Conservation (phyloP, 352 stramenopile genomes). For the Phytopythium montanum region DNA sequence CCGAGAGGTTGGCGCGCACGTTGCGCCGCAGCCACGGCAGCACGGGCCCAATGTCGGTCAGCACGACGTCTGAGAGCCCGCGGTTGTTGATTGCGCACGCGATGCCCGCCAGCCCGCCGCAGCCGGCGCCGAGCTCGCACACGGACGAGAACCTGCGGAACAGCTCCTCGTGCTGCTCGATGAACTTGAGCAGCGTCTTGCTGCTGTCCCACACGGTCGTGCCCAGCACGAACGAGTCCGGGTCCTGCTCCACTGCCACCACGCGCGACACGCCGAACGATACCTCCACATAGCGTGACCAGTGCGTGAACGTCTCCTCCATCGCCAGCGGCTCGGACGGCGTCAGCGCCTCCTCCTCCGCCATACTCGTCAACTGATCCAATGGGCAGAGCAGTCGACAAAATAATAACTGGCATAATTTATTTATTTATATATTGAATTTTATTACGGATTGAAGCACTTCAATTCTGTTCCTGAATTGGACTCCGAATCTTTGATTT, state of each 20-base stretch:
- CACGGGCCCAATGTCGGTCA: constrained; percentile 77
- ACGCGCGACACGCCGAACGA: constrained; percentile 33
- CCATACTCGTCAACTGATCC: too few species aligned
- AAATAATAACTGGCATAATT: too few species aligned
- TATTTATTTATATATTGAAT: too few species aligned
- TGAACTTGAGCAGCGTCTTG: constrained; percentile 85
- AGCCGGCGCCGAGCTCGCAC: constrained; percentile 74
- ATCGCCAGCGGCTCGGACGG: constrained; percentile 56
- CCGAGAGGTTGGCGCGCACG: constrained; percentile 55
- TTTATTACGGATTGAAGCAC: too few species aligned
- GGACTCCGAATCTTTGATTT: too few species aligned
- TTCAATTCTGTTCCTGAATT: too few species aligned
- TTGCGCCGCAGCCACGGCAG: constrained; percentile 76
- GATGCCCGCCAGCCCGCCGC: constrained; percentile 68
- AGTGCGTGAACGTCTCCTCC: constrained; percentile 77
- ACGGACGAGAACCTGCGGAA: constrained; percentile 63
- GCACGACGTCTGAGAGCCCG: constrained; percentile 56
- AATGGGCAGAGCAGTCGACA: too few species aligned
- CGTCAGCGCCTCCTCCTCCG: constrained; percentile 53
- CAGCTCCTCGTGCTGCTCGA: constrained; percentile 48
- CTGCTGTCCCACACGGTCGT: constrained; percentile 85
- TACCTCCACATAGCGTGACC: constrained; percentile 72
- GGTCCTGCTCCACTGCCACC: constrained; percentile 63
- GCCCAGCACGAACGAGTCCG: constrained; percentile 78
- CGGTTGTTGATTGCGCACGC: constrained; percentile 60